Conservation (phyloP, 176 grass and related monocot species). For the Avena eriantha region DNA sequence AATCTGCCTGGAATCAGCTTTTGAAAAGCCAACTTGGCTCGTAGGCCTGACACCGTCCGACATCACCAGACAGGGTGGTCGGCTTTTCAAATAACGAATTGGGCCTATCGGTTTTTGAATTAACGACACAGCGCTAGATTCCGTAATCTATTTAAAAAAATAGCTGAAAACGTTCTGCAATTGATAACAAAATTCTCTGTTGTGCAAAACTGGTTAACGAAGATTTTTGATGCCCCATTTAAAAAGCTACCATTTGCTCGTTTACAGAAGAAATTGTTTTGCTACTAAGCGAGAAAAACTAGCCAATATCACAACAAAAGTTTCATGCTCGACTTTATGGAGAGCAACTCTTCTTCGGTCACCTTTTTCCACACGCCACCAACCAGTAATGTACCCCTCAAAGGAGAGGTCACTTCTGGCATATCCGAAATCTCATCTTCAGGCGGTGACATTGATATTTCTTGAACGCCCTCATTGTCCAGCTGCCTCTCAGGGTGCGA, state of each 20-base stretch:
- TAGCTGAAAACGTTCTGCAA: neutral
- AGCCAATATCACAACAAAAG: conserved; percentile 37
- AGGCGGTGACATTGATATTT: conserved; percentile 45
- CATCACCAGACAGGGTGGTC: too few species aligned
- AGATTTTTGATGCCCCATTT: neutral
- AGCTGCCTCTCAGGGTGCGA: conserved; percentile 16
- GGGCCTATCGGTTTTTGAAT: too few species aligned
- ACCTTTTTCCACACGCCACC: conserved; percentile 66
- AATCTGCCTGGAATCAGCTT: too few species aligned
- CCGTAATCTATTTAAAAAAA: too few species aligned
- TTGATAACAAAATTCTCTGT: neutral
- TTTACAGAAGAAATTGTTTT: neutral
- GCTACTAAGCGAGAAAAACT: neutral
- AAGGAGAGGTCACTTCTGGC: conserved; percentile 22
- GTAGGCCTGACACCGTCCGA: too few species aligned
- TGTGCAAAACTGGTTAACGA: neutral
- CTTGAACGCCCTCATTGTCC: conserved; percentile 31
- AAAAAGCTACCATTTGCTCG: neutral
- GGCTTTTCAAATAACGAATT: too few species aligned
- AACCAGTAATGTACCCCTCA: conserved; percentile 60
- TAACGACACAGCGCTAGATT: too few species aligned
- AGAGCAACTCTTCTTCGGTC: conserved; percentile 55
- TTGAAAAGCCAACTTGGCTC: too few species aligned
- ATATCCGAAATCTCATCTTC: conserved; percentile 42
- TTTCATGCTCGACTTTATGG: conserved; percentile 46